A percentile compares a stretch with the other conserved stretches of the same genome.
phyloP scores from a whole-genome alignment of 768 basidiomycete genomes.

The Sporobolomyces phaffii region DNA sequence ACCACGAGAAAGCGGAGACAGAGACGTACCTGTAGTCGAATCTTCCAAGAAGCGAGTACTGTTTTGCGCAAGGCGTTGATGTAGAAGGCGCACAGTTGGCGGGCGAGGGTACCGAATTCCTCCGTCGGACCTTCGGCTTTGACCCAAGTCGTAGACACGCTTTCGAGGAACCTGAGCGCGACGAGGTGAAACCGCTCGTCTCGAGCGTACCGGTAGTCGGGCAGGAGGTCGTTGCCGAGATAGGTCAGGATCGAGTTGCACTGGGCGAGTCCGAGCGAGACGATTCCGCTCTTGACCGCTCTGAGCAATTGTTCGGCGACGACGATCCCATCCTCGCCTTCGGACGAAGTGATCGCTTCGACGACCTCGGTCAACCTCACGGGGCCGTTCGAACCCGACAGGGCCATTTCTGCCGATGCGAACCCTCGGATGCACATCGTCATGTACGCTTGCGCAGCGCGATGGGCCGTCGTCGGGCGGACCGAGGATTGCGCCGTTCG shows the following conservation, averaged over 20 bases:
- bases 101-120: slow-evolving; percentile 52
- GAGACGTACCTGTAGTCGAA: slow-evolving; percentile 49
- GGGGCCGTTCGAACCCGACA: slow-evolving; percentile 26
- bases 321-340: slow-evolving; percentile 55
- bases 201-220: slow-evolving; percentile 55
- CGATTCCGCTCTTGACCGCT: slow-evolving; percentile 55
- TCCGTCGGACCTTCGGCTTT: slow-evolving; percentile 41
- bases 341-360: slow-evolving; percentile 41
- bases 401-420: slow-evolving; percentile 32
- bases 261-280: slow-evolving; percentile 55
- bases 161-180: slow-evolving; percentile 59
- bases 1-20: too few relatives aligned
- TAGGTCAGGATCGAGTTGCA: slow-evolving; percentile 56
- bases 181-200: slow-evolving; percentile 56
- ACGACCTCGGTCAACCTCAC: slow-evolving; percentile 42
- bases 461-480: neutral
- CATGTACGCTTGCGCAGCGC: slow-evolving; percentile 4
- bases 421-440: slow-evolving; percentile 11
- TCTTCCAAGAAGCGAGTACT: slow-evolving; percentile 58
- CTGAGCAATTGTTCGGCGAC: slow-evolving; percentile 57
- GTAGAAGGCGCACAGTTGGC: slow-evolving; percentile 57
- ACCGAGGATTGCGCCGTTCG: slow-evolving; percentile 1
- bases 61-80: slow-evolving; percentile 49
- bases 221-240: slow-evolving; percentile 54
- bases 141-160: slow-evolving; percentile 61